phyloP scores from a whole-genome alignment of 352 stramenopile genomes.

The Globisporangium okanoganense region DNA sequence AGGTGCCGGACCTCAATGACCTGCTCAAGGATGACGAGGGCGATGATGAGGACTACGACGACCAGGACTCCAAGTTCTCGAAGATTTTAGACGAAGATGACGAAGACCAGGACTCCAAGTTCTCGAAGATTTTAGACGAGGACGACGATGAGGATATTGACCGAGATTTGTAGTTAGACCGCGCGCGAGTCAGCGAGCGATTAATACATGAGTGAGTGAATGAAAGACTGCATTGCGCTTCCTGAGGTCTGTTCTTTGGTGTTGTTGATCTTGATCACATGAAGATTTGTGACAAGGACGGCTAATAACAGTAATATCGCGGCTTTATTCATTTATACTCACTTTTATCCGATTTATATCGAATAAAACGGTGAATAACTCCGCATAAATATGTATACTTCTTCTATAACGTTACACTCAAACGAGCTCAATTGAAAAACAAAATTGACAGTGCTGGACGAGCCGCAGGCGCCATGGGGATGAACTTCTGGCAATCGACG shows the following conservation, averaged over 20 bases:
- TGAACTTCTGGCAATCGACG: conserved; percentile 90
- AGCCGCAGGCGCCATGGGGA: conserved; percentile 49
- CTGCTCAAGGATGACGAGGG: conserved; percentile 82
- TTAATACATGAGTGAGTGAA: conserved; percentile 2
- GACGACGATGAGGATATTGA: conserved; percentile 45
- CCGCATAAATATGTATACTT: neutral
- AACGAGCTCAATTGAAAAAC: neutral
- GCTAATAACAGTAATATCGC: too few relatives aligned
- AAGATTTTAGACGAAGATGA: conserved; percentile 76
- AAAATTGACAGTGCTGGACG: neutral
- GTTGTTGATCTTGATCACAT: neutral
- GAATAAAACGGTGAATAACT: too few relatives aligned
- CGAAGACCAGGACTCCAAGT: conserved; percentile 68
- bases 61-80: conserved; percentile 67
- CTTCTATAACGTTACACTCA: neutral
- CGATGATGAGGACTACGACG: conserved; percentile 65
- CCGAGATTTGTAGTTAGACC: conserved; percentile 56
- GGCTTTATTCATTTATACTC: too few relatives aligned
- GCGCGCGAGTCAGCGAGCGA: neutral
- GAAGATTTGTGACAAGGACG: too few relatives aligned
- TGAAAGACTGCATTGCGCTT: conserved; percentile 3
- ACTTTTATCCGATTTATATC: too few relatives aligned
- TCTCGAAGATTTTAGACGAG: conserved; percentile 74
- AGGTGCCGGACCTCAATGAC: conserved; percentile 84
- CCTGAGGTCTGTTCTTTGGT: neutral